Conservation (phyloP, 2,329 filamentous ascomycete genomes). For the Alternaria sp. region DNA sequence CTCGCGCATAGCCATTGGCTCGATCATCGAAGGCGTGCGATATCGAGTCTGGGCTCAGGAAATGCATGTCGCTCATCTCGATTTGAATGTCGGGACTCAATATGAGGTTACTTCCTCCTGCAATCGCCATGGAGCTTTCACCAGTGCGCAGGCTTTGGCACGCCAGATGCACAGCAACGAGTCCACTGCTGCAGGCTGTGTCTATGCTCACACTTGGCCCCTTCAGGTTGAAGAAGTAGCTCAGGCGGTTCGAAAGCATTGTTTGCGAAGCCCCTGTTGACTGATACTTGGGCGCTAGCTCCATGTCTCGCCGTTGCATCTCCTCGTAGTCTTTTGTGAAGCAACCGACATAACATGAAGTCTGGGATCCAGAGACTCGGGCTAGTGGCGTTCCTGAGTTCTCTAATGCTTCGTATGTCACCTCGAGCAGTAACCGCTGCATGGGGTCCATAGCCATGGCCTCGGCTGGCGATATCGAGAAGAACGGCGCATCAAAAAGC, state of each 20-base stretch:
- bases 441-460: constrained; percentile 34
- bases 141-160: constrained; percentile 34
- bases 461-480: constrained; percentile 26
- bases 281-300: constrained; percentile 21
- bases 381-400: constrained; percentile 18
- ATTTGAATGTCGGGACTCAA: constrained; percentile 19
- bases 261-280: constrained; percentile 15
- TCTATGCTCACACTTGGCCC: constrained; percentile 30
- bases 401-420: constrained; percentile 32
- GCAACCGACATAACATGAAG: constrained; percentile 25
- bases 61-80: constrained; percentile 22
- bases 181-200: constrained; percentile 29
- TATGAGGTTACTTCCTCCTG: constrained; percentile 28
- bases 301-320: constrained; percentile 21
- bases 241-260: constrained; percentile 21
- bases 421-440: constrained; percentile 32
- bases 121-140: constrained; percentile 28
- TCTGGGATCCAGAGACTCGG: constrained; percentile 22
- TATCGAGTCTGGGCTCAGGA: constrained; percentile 39
- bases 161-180: constrained; percentile 29
- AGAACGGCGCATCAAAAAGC: constrained; percentile 32
- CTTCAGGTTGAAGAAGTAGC: constrained; percentile 29
- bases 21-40: constrained; percentile 53
- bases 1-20: constrained; percentile 69
- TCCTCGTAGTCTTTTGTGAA: constrained; percentile 28